Base-by-base conservation (phyloP, 768 basidiomycete species). In the Xerocomus spinulosus region DNA sequence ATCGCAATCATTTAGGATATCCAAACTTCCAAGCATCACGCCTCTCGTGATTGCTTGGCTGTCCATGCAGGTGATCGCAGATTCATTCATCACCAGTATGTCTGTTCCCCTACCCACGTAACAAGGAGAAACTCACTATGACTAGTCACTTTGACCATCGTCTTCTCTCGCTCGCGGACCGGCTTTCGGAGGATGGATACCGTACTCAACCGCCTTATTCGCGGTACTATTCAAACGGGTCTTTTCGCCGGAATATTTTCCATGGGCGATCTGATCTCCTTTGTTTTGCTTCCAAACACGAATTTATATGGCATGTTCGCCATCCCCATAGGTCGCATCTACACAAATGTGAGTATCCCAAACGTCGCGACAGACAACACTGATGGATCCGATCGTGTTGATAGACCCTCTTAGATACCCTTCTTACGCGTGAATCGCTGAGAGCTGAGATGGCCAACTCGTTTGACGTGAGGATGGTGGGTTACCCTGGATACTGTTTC, bases 171-270 rank as follows among this genome's bases (percentile, higher is more conserved):
- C 34, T 72, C 71, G 6, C 68, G 73, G 41, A 79, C 78, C n/a
- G 79, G 80, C n/a, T 76, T 78, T 60, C 65, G 63, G 13, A 72
- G 65, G 53, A 80, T 74, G 3, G 77, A 81, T 53, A 75, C 70
- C 0, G 69, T 79, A 45, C 73, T 79, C 55, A 76, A 76, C 50
- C 73, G 76, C 23, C 64, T 80, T 9, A 79, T 79, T 48, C 75
- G 75, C 42, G 77, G 78, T 18, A 76, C 78, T 10, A 60, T 80
- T 26, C 77, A 78, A 51, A 79, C 79, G 5, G 78, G 79, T 34
- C 51, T 77, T 6, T 79, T 79, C 48, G 74, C 72, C 8, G 72
- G 74, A 0, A 61, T 77, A 2, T 78, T 80, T 43, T 76, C 78
- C 8, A 51, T 79, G 24, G 74, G 68, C 1, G 76, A 78, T 55